These are phyloP conservation scores for Arxiozyma slooffiae DNA, from an alignment of 1,139 yeast species.

Conservation along the genomic window DNA sequence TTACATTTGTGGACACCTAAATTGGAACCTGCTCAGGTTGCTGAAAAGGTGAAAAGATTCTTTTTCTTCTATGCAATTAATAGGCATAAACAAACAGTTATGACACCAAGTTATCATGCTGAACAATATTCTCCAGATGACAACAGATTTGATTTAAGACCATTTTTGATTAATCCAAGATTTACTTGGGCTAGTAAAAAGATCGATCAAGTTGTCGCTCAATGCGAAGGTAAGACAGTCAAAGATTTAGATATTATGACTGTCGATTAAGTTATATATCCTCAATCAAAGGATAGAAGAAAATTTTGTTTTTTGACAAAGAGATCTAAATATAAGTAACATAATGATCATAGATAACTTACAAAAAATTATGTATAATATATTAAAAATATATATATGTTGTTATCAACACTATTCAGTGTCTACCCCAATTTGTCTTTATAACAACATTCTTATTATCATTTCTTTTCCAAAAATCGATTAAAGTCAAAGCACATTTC, in stretches of 20 bases:
- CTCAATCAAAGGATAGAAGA: not conserved
- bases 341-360: not conserved
- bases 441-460: slow-evolving; percentile 32
- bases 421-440: slow-evolving; percentile 33
- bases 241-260: slow-evolving; percentile 34
- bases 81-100: slow-evolving; percentile 92
- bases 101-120: slow-evolving; percentile 95
- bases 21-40: slow-evolving; percentile 72
- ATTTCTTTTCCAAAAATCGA: slow-evolving; percentile 48
- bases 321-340: not conserved
- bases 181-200: slow-evolving; percentile 85
- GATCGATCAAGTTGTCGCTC: slow-evolving; percentile 64
- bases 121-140: slow-evolving; percentile 98
- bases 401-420: not conserved
- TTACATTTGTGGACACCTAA: slow-evolving; percentile 88
- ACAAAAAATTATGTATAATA: not conserved
- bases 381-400: not conserved
- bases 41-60: slow-evolving; percentile 84
- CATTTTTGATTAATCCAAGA: slow-evolving; percentile 83
- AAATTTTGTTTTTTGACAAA: not conserved
- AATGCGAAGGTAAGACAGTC: slow-evolving; percentile 35
- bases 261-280: slow-evolving; percentile 30
- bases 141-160: slow-evolving; percentile 88
- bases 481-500: slow-evolving; percentile 49
- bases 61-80: slow-evolving; percentile 90